Evolutionary conservation across 129 eudicot species (phyloP).

Genomic region (Pittosporum tobira): DNA sequence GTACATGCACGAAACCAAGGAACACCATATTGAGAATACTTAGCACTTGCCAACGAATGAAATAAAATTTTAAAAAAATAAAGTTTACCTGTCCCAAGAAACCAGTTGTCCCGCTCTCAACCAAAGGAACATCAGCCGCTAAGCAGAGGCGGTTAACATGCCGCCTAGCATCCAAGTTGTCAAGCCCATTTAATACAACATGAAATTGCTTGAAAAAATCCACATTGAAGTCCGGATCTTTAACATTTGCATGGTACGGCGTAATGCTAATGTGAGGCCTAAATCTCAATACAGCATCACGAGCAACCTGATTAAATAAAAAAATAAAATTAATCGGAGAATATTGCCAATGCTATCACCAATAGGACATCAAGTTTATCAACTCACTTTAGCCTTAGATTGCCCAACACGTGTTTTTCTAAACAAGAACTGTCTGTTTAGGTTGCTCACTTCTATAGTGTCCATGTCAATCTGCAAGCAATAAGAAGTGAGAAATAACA

Average conservation of each 20-base stretch:
- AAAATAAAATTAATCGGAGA: neutral
- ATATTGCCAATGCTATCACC: neutral
- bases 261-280: slow-evolving; percentile 92
- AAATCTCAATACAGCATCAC: slow-evolving; percentile 86
- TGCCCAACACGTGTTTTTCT: slow-evolving; percentile 89
- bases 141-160: slow-evolving; percentile 98
- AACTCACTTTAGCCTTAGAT: slow-evolving; percentile 93
- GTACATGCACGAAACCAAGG: too few relatives aligned
- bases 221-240: slow-evolving; percentile 82
- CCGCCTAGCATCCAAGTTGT: slow-evolving; percentile 92
- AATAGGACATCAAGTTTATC: neutral
- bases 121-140: slow-evolving; percentile 92
- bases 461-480: slow-evolving; percentile 90
- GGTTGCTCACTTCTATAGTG: slow-evolving; percentile 96
- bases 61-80: too few relatives aligned
- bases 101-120: slow-evolving; percentile 98
- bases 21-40: too few relatives aligned
- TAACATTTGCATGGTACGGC: slow-evolving; percentile 96
- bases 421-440: slow-evolving; percentile 87
- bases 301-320: slow-evolving; percentile 63
- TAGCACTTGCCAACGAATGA: neutral
- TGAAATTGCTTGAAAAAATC: slow-evolving; percentile 87
- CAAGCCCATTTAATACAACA: slow-evolving; percentile 90
- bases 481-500: neutral
- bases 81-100: slow-evolving; percentile 81